Evolutionary conservation across 768 basidiomycete species (phyloP), one percentile per base, ranked within the genome.

Genomic region (Chalciporus pseudorubinellus): DNA sequence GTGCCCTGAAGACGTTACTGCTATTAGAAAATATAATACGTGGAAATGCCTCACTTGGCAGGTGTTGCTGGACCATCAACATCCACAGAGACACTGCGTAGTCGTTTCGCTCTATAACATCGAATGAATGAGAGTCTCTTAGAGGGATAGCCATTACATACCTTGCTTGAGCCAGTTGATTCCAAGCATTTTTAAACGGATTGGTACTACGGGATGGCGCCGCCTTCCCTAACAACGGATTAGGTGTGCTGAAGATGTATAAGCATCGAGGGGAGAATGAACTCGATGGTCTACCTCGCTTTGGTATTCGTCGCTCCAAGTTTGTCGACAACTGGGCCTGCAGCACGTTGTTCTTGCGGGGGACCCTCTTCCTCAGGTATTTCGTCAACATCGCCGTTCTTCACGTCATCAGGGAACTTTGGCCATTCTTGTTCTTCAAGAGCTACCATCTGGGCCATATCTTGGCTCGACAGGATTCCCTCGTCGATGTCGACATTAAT

Each of bases 401-500:
- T 44, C 6, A 29, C 52, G 12, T 58, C 46, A 1, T 50, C 53
- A 11, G 36, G 40, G 10, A 41, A 5, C 24, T 56, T 49, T 26
- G 31, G 44, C 65, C 56, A 64, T n/a, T 66, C 64, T 7, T 52
- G 46, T 42, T 62, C 63, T 29, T 53, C 58, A 6, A 12, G 31
- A 4, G 58, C 59, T 22, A 56, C 55, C 8, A 60, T 52, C 36
- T 70, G 61, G 39, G 64, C 62, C 33, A 74, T 70, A 21, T 70
- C 67, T 45, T 72, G 69, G 48, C 66, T 70, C 11, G 64, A 65
- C 19, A 74, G 48, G 38, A 67, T 51, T 22, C 28, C 53, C 47
- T 70, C 65, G 53, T 71, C 61, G 51, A 60, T 67, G 50, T 65
- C 67, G 14, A 67, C 64, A 19, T 66, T 63, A 24, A 53, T n/a